Base-by-base conservation (phyloP, 2,329 filamentous ascomycete species). In the Aspergillus melleus region DNA sequence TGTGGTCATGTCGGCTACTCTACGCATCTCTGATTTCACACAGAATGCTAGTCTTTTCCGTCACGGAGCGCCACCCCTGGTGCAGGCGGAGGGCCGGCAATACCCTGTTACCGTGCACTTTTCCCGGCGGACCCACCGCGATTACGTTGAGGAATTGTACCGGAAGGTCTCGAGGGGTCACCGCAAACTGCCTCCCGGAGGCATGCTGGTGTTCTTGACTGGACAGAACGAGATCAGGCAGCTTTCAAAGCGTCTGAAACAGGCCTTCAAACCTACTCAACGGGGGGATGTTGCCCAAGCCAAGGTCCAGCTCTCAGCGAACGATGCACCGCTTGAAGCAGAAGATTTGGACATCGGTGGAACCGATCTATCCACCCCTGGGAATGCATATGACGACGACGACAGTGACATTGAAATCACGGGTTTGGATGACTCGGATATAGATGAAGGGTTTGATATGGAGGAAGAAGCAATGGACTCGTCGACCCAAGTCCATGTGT, bases 1-100 rank as follows among this genome's bases (percentile, higher is more conserved):
- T 9, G 86, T 99, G 61, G 96, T 99, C 77, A 99, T 99, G 96
- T 98, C 94, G 61, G 95, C 95, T 49, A 99, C 95, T 2, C 81
- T 99, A 36, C 85, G 92, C 60, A 91, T 98, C 50, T 90, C 92
- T 12, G 94, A 98, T 71, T 90, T 99, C 67, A 92, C 91, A 0
- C 86, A 92, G 71, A 98, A 99, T 70, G 79, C 86, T 9, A 88
- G 84, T 16, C 81, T 99, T 0, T 99, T 99, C 75, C 81, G 88
- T 4, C 83, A 80, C 49, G 80, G 80, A 0, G 84, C 90, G 2
- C 95, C 95, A 0, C 94, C 93, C 0, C 85, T 98, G 1, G 83
- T 99, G 1, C 87, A 96, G 72, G 90, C 93, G 0, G 93, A 98
- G 74, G 96, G 96, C 10, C 87, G 95, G 46, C 94, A 99, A 71